Conservation (phyloP, 768 basidiomycete genomes). For the Panus rudis region DNA sequence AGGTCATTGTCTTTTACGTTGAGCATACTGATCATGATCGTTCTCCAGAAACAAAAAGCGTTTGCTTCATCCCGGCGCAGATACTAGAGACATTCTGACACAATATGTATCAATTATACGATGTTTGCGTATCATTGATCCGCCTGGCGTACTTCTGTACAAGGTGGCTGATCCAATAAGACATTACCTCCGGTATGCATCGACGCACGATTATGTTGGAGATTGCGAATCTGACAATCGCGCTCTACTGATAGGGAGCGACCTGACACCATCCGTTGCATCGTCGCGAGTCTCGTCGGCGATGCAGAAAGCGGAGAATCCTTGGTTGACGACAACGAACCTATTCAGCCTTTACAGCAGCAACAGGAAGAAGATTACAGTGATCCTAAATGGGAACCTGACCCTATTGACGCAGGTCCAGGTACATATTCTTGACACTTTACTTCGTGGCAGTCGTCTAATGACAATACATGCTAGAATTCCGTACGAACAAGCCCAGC, state of each 20-base stretch:
- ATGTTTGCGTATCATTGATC: slow-evolving; percentile 85
- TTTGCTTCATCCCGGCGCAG: slow-evolving; percentile 91
- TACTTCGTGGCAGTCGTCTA: not conserved
- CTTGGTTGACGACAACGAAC: slow-evolving; percentile 79
- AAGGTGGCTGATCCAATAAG: slow-evolving; percentile 93
- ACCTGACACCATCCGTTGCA: slow-evolving; percentile 89
- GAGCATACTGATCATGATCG: not conserved
- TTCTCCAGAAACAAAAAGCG: slow-evolving; percentile 68
- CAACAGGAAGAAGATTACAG: slow-evolving; percentile 78
- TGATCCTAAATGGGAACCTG: slow-evolving; percentile 93
- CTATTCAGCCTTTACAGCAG: slow-evolving; percentile 68
- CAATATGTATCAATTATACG: slow-evolving; percentile 93
- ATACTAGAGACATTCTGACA: slow-evolving; percentile 82
- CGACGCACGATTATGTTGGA: not conserved
- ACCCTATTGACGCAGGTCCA: slow-evolving; percentile 93
- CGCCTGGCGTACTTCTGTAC: slow-evolving; percentile 86
- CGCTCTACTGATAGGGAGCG: slow-evolving; percentile 48
- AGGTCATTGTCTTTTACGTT: not conserved
- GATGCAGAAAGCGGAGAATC: slow-evolving; percentile 78
- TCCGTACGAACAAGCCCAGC: slow-evolving; percentile 83
- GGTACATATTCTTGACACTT: slow-evolving; percentile 37
- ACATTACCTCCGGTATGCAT: slow-evolving; percentile 68
- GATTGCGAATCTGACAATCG: not conserved
- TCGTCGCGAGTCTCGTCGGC: slow-evolving; percentile 86
- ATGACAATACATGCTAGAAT: slow-evolving; percentile 47